These are phyloP conservation scores for Colletotrichum simmondsii DNA, from an alignment of 2,329 filamentous ascomycete genomes.

Conservation along the genomic window DNA sequence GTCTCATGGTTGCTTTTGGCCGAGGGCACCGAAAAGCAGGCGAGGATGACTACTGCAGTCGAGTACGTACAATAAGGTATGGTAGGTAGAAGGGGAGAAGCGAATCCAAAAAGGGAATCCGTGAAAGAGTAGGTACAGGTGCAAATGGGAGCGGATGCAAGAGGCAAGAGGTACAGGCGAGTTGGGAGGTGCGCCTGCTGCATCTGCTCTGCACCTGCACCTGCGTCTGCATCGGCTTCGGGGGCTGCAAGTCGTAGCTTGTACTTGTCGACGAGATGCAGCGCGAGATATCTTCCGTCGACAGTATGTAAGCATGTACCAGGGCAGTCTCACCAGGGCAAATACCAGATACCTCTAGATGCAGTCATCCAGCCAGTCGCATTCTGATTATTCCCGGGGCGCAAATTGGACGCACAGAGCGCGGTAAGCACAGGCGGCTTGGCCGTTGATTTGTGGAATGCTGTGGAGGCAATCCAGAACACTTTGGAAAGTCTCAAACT, in stretches of 20 bases:
- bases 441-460: neutral
- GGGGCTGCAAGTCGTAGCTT: neutral
- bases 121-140: neutral
- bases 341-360: neutral
- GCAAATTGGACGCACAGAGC: neutral
- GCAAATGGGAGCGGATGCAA: neutral
- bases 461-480: neutral
- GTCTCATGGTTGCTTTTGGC: slow-evolving; percentile 5
- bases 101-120: neutral
- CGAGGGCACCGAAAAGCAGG: neutral
- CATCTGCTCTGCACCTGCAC: neutral
- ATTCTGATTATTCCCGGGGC: neutral
- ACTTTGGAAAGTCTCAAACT: neutral
- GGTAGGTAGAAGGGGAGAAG: neutral
- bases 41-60: neutral
- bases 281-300: neutral
- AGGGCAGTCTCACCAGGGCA: neutral
- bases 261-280: neutral
- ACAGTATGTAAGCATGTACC: neutral
- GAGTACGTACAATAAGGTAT: too few relatives aligned
- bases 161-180: neutral
- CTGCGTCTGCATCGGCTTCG: neutral
- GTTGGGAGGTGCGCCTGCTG: neutral
- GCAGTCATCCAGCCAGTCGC: neutral
- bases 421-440: neutral